Conservation (phyloP, 768 basidiomycete species). For the Exidia glandulosa region DNA sequence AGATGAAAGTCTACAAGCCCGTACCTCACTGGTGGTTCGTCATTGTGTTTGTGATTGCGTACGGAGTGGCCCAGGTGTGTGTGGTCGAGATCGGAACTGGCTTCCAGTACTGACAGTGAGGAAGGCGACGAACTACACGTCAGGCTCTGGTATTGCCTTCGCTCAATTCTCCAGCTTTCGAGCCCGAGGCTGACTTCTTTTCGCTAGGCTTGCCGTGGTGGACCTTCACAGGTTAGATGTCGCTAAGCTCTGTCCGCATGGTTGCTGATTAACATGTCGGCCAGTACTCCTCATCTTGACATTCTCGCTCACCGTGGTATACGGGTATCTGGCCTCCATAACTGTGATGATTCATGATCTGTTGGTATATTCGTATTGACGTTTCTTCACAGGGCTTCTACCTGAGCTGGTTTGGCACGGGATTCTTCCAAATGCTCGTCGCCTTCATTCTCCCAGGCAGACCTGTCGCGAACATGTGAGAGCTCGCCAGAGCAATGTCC, state of each 20-base stretch:
- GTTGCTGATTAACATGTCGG: too few species aligned
- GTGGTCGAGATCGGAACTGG: not conserved
- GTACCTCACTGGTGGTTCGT: slow-evolving; percentile 16
- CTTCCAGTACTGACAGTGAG: not conserved
- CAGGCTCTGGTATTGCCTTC: not conserved
- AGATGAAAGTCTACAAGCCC: slow-evolving; percentile 10
- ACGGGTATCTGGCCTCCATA: slow-evolving; percentile 6
- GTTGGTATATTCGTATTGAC: not conserved
- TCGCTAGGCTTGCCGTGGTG: slow-evolving; percentile 14
- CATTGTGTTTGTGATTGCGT: slow-evolving; percentile 7
- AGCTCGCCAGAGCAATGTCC: too few species aligned
- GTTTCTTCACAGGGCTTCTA: slow-evolving; percentile 2
- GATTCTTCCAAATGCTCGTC: slow-evolving; percentile 12
- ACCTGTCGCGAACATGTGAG: slow-evolving; percentile 12
- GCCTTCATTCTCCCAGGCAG: slow-evolving; percentile 10
- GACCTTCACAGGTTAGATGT: slow-evolving; percentile 11
- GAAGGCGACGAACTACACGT: not conserved
- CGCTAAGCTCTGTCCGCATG: too few species aligned
- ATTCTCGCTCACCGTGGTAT: slow-evolving; percentile 6
- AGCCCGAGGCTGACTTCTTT: too few species aligned
- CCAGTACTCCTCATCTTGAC: slow-evolving; percentile 10
- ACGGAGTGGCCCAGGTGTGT: slow-evolving; percentile 13
- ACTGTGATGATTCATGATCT: slow-evolving; percentile 2
- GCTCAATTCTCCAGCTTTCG: too few species aligned
- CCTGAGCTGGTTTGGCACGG: slow-evolving; percentile 10